A percentile compares a stretch with the other conserved stretches of the same genome.
Evolutionary conservation across 495 filamentous ascomycete genomes (phyloP).

Genomic region (Neurospora sp.): DNA sequence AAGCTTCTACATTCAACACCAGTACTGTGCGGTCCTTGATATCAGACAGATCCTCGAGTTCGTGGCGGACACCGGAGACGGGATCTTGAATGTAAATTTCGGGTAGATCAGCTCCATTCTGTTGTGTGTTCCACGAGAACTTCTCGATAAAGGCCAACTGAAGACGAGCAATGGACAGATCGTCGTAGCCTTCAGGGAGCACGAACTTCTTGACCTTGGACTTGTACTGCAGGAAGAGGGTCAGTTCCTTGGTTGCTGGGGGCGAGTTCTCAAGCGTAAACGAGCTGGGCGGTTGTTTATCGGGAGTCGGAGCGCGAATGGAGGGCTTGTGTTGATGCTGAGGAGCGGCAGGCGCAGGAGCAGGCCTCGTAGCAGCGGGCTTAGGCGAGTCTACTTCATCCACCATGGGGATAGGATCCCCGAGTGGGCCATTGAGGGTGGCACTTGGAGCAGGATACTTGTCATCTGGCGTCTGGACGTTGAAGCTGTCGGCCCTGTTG

Average conservation of each 20-base stretch:
- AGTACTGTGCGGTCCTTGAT: constrained; percentile 92
- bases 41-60: constrained; percentile 88
- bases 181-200: constrained; percentile 69
- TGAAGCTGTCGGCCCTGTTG: constrained; percentile 33
- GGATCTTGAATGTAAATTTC: constrained; percentile 98
- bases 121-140: constrained; percentile 95
- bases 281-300: constrained; percentile 25
- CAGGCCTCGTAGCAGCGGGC: constrained; percentile 12
- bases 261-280: constrained; percentile 53
- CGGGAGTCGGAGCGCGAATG: constrained; percentile 25
- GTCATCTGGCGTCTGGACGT: constrained; percentile 48
- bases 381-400: constrained; percentile 19
- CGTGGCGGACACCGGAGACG: constrained; percentile 86
- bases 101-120: constrained; percentile 83
- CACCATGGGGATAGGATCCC: constrained; percentile 26
- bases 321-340: not conserved
- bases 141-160: constrained; percentile 99
- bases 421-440: constrained; percentile 40
- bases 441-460: constrained; percentile 43
- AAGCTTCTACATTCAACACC: constrained; percentile 84
- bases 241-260: constrained; percentile 77
- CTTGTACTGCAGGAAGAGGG: constrained; percentile 94
- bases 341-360: constrained; percentile 1
- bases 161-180: constrained; percentile 73
- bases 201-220: constrained; percentile 95